Base-by-base conservation (phyloP, 1,284 basidiomycete genomes). In the Pisolithus thermaeus region DNA sequence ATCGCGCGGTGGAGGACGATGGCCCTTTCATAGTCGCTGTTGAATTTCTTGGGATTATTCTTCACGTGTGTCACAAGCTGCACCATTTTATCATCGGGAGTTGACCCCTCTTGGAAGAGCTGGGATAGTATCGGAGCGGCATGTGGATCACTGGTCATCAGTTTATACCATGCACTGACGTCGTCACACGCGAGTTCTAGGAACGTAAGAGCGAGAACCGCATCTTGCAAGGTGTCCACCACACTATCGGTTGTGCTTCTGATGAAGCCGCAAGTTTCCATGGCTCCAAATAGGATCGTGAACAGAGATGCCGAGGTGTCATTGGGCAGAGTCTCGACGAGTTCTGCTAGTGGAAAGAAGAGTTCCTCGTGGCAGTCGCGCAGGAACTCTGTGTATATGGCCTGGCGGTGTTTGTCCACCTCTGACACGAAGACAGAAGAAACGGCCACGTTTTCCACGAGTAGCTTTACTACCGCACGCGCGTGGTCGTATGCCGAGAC, bases 401-500 rank as follows among this genome's bases (percentile, higher is more conserved):
- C 18, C 6, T 16, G 12, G n/a, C 37, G 25, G 20, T 37, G 49
- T 11, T 27, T 37, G 22, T 39, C 35, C 4, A 28, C 8, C 38
- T 50, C 42, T 25, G n/a, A 37, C 9, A 25, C 36, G 25, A 50
- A 50, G 11, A 44, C 35, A 25, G 49, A 50, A n/a, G 49, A 42
- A 8, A 36, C 22, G 20, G 45, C 27, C 14, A 35, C 18, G 18
- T 45, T 36, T 8, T 27, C n/a, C 22, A n/a, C 42, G 14, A 50
- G 23, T 14, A 50, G 3, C 3, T 32, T 27, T 11, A 39, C 22
- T 20, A 53, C 45, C 16, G 41, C 32, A 36, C 42, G 30, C 9
- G 52, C 50, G n/a, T 50, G 51, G 20, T 52, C 50, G 11, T 47
- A 52, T 23, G 40, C 45, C 5, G 52, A 52, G 16, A 8, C n/a